Percentiles rank a stretch among this genome's conserved stretches.
phyloP scores from a whole-genome alignment of 805 yeast species.

The Pichia exigua region DNA sequence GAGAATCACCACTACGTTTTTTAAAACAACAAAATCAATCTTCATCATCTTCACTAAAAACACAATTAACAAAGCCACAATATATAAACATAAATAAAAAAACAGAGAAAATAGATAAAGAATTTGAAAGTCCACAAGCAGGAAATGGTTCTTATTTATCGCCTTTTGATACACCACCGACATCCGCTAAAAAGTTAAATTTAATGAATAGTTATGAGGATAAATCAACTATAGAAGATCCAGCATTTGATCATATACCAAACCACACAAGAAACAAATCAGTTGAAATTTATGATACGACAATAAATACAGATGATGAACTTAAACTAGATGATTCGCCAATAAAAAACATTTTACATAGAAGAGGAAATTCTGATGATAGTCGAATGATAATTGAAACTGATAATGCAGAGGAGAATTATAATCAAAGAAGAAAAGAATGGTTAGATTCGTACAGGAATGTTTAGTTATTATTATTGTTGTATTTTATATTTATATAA shows the following conservation, averaged over 20 bases:
- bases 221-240: background rate
- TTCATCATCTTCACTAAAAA: background rate
- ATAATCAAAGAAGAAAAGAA: slow-evolving; percentile 34
- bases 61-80: background rate
- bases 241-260: background rate
- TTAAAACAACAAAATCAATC: background rate
- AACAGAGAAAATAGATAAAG: background rate
- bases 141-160: background rate
- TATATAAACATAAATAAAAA: background rate
- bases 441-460: slow-evolving; percentile 31
- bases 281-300: background rate
- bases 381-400: slow-evolving; percentile 1
- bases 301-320: background rate
- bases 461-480: background rate
- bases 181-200: background rate
- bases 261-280: background rate
- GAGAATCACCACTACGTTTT: slow-evolving; percentile 20
- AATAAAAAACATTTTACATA: background rate
- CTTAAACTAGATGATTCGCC: background rate
- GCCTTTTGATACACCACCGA: slow-evolving; percentile 15
- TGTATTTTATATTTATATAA: too few relatives aligned
- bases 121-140: background rate
- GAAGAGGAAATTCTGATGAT: slow-evolving; percentile 5
- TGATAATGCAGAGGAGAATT: slow-evolving; percentile 34
- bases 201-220: background rate